These are phyloP conservation scores for Lanzia echinophila DNA, from an alignment of 2,329 filamentous ascomycete species.

Conservation along the genomic window DNA sequence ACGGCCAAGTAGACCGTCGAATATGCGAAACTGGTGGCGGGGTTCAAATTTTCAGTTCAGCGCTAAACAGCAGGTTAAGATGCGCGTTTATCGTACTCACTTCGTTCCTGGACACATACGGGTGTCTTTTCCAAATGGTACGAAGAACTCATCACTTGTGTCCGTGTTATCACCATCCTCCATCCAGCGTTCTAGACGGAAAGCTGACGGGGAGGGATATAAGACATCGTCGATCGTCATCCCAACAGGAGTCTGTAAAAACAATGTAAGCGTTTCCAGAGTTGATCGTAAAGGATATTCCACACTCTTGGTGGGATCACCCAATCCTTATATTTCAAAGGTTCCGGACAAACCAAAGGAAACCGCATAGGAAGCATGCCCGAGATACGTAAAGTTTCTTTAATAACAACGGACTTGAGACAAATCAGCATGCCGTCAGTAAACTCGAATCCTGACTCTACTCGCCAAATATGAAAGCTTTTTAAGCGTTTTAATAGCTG, in stretches of 20 bases:
- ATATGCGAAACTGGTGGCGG: slow-evolving; percentile 11
- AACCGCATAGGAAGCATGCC: slow-evolving; percentile 8
- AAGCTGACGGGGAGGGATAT: slow-evolving; percentile 6
- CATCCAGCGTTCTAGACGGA: slow-evolving; percentile 11
- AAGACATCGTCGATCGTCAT: slow-evolving; percentile 11
- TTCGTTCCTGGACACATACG: slow-evolving; percentile 35
- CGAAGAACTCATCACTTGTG: slow-evolving; percentile 24
- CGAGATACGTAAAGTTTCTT: background rate
- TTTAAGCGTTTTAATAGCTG: background rate
- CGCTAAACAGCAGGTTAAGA: background rate
- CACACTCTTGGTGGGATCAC: slow-evolving; percentile 9
- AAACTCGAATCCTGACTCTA: too few species aligned
- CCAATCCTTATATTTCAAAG: slow-evolving; percentile 9
- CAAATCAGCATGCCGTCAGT: background rate
- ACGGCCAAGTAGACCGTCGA: slow-evolving; percentile 14
- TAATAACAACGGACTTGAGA: background rate
- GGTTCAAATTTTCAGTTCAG: background rate
- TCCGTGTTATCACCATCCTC: background rate
- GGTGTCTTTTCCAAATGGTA: slow-evolving; percentile 37
- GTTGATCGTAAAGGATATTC: background rate
- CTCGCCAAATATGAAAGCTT: background rate
- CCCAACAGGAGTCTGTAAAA: slow-evolving; percentile 10
- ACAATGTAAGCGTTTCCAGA: background rate
- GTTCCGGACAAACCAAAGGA: slow-evolving; percentile 4
- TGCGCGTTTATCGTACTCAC: background rate